These are phyloP conservation scores for Aspergillus nidulans DNA, from an alignment of 495 filamentous ascomycete genomes.

Conservation along the genomic window DNA sequence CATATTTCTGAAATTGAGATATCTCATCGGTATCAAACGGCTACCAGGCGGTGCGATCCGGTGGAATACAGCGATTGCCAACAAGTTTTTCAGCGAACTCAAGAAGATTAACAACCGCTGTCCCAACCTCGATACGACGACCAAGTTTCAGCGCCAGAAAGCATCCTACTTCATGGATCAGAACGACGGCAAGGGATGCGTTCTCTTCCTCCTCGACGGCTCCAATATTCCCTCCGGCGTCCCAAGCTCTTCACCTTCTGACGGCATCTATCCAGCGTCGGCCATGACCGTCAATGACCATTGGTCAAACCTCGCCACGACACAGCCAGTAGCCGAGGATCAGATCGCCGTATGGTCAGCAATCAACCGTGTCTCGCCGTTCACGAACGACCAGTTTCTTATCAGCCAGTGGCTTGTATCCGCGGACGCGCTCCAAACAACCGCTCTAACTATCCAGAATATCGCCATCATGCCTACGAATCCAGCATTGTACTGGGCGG, in stretches of 20 bases:
- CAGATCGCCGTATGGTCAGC: conserved; percentile 8
- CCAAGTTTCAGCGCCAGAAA: conserved; percentile 3
- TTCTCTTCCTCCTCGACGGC: conserved; percentile 6
- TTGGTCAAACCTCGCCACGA: conserved; percentile 8
- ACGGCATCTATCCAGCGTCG: conserved; percentile 1
- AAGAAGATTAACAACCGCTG: conserved; percentile 11
- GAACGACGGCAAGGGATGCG: conserved; percentile 9
- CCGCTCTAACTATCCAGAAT: conserved; percentile 4
- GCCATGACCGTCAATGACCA: conserved; percentile 7
- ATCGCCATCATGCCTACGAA: conserved; percentile 10
- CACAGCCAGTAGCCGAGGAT: conserved; percentile 7
- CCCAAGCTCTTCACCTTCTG: background rate
- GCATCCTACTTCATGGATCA: conserved; percentile 11
- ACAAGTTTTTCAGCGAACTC: conserved; percentile 9
- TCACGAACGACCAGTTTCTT: conserved; percentile 9
- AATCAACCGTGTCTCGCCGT: background rate
- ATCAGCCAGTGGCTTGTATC: conserved; percentile 13
- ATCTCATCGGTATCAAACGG: conserved; percentile 7
- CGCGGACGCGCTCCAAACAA: conserved; percentile 7
- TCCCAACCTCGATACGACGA: background rate
- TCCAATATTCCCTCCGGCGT: conserved; percentile 2
- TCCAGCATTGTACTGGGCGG: conserved; percentile 9
- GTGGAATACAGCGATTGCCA: conserved; percentile 1
- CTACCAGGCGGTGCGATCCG: conserved; percentile 5
- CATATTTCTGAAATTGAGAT: conserved; percentile 5